Evolutionary conservation across 2,329 filamentous ascomycete species (phyloP).

Genomic region (Diplodia intermedia): DNA sequence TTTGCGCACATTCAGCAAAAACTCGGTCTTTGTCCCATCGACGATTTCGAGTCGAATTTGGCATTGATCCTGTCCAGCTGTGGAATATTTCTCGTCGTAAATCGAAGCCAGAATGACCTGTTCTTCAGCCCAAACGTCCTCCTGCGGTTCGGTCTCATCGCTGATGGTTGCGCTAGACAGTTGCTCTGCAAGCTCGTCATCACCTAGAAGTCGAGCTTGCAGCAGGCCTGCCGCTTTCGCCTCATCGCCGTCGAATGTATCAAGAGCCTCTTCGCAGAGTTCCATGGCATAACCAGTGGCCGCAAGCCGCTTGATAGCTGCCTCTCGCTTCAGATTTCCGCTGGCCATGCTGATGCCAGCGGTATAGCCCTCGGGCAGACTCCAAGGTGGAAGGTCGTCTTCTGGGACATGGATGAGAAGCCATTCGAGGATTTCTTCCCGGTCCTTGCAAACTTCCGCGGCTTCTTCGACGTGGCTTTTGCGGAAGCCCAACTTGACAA

Average conservation of each 20-base stretch:
- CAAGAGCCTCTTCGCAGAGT: conserved; percentile 79
- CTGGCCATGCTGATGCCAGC: conserved; percentile 88
- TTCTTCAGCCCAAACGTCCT: conserved; percentile 82
- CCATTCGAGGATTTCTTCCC: conserved; percentile 94
- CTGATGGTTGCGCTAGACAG: conserved; percentile 50
- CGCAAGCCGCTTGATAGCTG: conserved; percentile 79
- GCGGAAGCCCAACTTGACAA: conserved; percentile 84
- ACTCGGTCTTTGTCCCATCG: conserved; percentile 52
- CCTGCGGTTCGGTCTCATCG: conserved; percentile 48
- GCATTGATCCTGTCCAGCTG: conserved; percentile 68
- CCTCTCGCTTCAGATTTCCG: conserved; percentile 80
- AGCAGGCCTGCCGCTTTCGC: conserved; percentile 77
- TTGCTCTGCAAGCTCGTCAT: conserved; percentile 38
- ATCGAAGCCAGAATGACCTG: conserved; percentile 84
- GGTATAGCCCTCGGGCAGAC: conserved; percentile 87
- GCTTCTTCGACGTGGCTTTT: conserved; percentile 89
- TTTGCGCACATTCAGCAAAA: conserved; percentile 70
- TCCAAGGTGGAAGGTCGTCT: conserved; percentile 93
- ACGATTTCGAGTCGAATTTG: conserved; percentile 69
- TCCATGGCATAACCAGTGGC: conserved; percentile 85
- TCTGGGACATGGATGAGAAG: conserved; percentile 95
- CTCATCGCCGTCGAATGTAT: conserved; percentile 75
- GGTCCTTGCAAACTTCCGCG: conserved; percentile 83
- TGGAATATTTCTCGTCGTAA: conserved; percentile 69
- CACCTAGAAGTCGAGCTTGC: conserved; percentile 69